Base-by-base conservation (phyloP, 1,139 yeast genomes). In the Kodamaea sp. region DNA sequence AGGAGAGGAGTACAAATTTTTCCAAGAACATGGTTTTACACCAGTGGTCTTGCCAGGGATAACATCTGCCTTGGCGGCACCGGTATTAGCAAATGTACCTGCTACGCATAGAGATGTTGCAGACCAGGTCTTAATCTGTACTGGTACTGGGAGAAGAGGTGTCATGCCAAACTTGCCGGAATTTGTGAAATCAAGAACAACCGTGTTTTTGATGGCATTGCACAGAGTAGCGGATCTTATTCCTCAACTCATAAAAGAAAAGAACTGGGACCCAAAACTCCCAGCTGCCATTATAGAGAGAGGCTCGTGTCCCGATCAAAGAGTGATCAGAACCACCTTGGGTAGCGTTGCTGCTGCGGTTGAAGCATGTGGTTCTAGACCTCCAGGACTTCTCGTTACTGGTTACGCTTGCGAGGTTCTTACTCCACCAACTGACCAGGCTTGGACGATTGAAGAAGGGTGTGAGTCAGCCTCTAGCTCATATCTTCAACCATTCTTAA, bases 71-170 rank as follows among this genome's bases (percentile, higher is more conserved):
- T 70, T 92, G 33, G 88, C 95, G 0, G 94, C 96, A 0, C 90
- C 97, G 0, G 81, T 87, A n/a, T 72, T 81, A 29, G 82, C 96
- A 0, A 73, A 78, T 35, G 86, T 90, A 26, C 95, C 97, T 0
- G 89, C 95, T 10, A 92, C 98, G 0, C 96, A 89, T 53, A 69
- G 98, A 43, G 94, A 86, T 29, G 90, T 87, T 2, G 88, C 96
- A 3, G 97, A 90, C 57, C 97, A 90, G 59, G 90, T 90, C 2
- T 70, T 90, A 36, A 80, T 92, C 19, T 88, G 96, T 58, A 92
- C 98, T 0, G 98, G 98, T 8, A 89, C 96, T 0, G 97, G 97
- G 0, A 78, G 95, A 39, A 78, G 83, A 24, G 97, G 97, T 3
- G 82, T 81, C 3, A 60, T 87, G 31, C 96, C 96, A 1, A 70